A percentile compares a stretch with the other conserved stretches of the same genome.
Evolutionary conservation across 176 grass and related monocot species (phyloP).

Genomic region (Avena insularis): DNA sequence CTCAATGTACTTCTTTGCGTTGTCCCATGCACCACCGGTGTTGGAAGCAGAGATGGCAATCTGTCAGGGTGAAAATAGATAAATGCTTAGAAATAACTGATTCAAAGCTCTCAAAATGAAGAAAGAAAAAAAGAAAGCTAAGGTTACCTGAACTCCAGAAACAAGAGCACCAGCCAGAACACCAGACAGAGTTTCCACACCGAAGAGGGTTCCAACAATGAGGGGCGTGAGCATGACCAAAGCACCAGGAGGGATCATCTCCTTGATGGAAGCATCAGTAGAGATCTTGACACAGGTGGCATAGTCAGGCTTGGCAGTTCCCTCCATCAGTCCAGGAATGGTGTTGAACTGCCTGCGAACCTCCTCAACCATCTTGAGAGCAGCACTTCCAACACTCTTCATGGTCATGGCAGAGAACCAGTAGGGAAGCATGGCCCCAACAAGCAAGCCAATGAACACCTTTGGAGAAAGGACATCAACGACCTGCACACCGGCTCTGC

Average conservation of each 20-base stretch:
- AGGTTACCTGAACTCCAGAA: conserved; percentile 79
- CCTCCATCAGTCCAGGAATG: conserved; percentile 87
- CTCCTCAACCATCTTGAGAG: conserved; percentile 94
- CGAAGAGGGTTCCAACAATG: conserved; percentile 82
- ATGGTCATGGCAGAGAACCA: conserved; percentile 97
- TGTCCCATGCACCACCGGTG: conserved; percentile 92
- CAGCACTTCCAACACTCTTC: conserved; percentile 92
- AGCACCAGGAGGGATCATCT: conserved; percentile 93
- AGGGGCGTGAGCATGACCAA: conserved; percentile 88
- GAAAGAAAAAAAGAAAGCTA: background rate
- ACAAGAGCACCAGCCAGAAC: conserved; percentile 92
- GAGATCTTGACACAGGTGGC: conserved; percentile 96
- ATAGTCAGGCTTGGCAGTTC: conserved; percentile 77
- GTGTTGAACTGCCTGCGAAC: conserved; percentile 91
- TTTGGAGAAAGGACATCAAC: conserved; percentile 87
- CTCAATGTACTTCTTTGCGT: conserved; percentile 97
- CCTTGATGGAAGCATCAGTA: conserved; percentile 92
- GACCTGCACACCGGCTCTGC: conserved; percentile 71
- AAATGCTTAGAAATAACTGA: background rate
- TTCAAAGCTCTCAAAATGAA: background rate
- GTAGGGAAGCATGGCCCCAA: conserved; percentile 96
- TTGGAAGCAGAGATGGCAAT: conserved; percentile 93
- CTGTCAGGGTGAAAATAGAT: conserved; percentile 41
- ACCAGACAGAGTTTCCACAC: conserved; percentile 86
- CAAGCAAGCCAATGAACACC: conserved; percentile 87